phyloP scores from a whole-genome alignment of 164 flowering plant genomes.

The Protea cynaroides region DNA sequence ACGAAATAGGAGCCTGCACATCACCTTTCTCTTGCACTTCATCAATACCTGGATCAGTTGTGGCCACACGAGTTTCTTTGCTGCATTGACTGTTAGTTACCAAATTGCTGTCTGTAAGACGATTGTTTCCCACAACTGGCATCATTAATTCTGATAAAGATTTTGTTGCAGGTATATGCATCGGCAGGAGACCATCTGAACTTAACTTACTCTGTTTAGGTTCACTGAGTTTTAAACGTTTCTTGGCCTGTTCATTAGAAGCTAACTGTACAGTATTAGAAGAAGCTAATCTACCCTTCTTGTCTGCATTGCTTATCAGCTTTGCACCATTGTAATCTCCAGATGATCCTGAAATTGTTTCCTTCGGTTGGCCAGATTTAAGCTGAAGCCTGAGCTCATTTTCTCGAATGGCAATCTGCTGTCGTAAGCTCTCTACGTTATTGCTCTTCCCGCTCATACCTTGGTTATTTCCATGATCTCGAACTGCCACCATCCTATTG shows the following conservation, averaged over 20 bases:
- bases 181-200: constrained; percentile 18
- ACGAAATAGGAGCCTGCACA: constrained; percentile 13
- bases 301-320: constrained; percentile 15
- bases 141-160: constrained; percentile 17
- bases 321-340: constrained; percentile 17
- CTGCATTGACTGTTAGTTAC: constrained; percentile 7
- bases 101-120: constrained; percentile 7
- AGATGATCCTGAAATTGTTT: constrained; percentile 21
- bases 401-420: constrained; percentile 73
- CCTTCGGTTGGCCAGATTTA: constrained; percentile 45
- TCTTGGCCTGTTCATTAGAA: constrained; percentile 38
- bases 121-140: constrained; percentile 10
- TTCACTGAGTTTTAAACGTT: constrained; percentile 38
- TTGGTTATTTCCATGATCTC: constrained; percentile 28
- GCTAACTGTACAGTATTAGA: constrained; percentile 17
- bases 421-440: constrained; percentile 63
- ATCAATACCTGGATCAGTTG: constrained; percentile 6
- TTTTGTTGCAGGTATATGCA: constrained; percentile 12
- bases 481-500: constrained; percentile 21
- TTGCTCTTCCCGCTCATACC: constrained; percentile 21
- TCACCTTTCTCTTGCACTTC: constrained; percentile 17
- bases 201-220: constrained; percentile 16
- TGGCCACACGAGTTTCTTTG: constrained; percentile 20
- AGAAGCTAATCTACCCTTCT: constrained; percentile 22
- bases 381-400: constrained; percentile 48